Percentiles rank a stretch among this genome's conserved stretches.
phyloP scores from a whole-genome alignment of 2,329 filamentous ascomycete species.

The Epichloe uncinata region DNA sequence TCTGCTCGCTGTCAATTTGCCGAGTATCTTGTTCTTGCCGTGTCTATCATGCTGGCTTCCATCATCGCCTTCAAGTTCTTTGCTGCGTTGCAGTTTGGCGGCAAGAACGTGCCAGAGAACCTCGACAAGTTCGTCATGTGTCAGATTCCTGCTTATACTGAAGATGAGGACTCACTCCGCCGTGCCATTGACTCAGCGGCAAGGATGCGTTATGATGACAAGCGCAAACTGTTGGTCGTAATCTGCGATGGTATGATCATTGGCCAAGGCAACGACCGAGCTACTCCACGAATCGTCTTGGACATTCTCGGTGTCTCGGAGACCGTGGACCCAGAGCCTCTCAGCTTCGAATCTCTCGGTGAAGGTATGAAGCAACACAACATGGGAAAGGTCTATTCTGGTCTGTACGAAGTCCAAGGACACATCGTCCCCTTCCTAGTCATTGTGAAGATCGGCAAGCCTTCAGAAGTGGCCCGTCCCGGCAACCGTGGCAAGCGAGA shows the following conservation, averaged over 20 bases:
- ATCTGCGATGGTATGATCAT: constrained; percentile 99
- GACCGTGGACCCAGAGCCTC: constrained; percentile 82
- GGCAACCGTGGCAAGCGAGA: constrained; percentile 99
- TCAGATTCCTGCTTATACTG: constrained; percentile 93
- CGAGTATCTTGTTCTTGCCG: constrained; percentile 74
- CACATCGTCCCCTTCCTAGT: constrained; percentile 98
- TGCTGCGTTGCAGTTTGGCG: constrained; percentile 85
- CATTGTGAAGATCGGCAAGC: constrained; percentile 93
- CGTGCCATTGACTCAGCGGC: constrained; percentile 95
- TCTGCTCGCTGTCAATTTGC: constrained; percentile 77
- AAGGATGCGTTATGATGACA: constrained; percentile 93
- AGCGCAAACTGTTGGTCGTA: constrained; percentile 86
- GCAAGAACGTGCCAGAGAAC: constrained; percentile 85
- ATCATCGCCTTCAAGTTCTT: constrained; percentile 95
- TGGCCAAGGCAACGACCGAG: constrained; percentile 91
- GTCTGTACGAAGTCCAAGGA: constrained; percentile 92
- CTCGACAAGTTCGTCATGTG: constrained; percentile 98
- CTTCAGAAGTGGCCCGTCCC: constrained; percentile 85
- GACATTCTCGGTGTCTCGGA: constrained; percentile 95
- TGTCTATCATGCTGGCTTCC: constrained; percentile 65
- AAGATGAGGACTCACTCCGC: constrained; percentile 93
- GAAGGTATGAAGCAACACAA: constrained; percentile 97
- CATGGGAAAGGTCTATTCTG: constrained; percentile 98
- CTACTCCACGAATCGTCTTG: constrained; percentile 88
- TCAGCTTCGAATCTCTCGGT: constrained; percentile 93